A percentile compares a stretch with the other conserved stretches of the same genome.
Evolutionary conservation across 2,329 filamentous ascomycete genomes (phyloP).

Genomic region (Leptographium radiaticola): DNA sequence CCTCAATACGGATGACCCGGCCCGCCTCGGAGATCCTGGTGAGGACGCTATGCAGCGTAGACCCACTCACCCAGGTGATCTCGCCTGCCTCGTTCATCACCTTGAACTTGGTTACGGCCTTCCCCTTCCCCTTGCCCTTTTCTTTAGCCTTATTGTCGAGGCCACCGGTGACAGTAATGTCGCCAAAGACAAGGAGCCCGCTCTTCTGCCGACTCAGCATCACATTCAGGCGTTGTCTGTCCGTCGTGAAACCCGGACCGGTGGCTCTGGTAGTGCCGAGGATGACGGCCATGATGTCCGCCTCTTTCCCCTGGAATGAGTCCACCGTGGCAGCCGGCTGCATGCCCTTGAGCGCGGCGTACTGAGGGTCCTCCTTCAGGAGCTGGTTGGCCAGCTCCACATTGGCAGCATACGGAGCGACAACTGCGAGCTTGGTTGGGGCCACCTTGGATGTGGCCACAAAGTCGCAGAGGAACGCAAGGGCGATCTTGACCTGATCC

Average conservation of each 20-base stretch:
- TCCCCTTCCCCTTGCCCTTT: neutral
- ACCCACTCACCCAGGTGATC: no score
- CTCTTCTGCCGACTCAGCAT: neutral
- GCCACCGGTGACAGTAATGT: neutral
- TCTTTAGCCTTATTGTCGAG: neutral
- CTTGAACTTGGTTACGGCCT: neutral
- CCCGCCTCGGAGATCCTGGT: no score
- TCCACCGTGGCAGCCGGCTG: constrained; percentile 9
- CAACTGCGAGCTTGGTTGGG: constrained; percentile 31
- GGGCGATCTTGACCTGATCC: constrained; percentile 9
- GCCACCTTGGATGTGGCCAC: constrained; percentile 21
- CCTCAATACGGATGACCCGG: no score
- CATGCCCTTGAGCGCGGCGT: no score
- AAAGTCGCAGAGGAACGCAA: constrained; percentile 21
- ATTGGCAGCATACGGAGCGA: constrained; percentile 28
- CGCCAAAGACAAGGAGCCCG: neutral
- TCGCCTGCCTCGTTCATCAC: no score
- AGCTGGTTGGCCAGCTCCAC: constrained; percentile 5
- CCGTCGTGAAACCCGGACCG: constrained; percentile 9
- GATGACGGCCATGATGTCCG: constrained; percentile 12
- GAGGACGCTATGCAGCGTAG: no score
- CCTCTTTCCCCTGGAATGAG: constrained; percentile 14
- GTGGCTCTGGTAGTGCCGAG: constrained; percentile 9
- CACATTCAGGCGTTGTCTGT: constrained; percentile 8
- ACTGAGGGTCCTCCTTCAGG: no score